Percentiles rank a stretch among this genome's conserved stretches.
Evolutionary conservation across 164 flowering plant species (phyloP).

Genomic region (Vitis rotundifolia): DNA sequence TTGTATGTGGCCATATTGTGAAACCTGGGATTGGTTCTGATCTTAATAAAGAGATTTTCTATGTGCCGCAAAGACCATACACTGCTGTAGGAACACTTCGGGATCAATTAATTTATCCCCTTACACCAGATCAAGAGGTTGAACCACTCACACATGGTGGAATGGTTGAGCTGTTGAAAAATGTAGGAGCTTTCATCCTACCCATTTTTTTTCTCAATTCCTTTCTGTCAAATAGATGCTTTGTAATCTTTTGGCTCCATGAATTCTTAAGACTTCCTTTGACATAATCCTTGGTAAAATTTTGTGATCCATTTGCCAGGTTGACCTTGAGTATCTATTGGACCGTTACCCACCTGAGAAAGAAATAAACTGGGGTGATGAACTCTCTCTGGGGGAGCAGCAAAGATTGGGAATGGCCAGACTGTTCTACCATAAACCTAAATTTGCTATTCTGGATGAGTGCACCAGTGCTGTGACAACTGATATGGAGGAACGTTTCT

Average conservation of each 20-base stretch:
- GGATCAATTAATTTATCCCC: conserved; percentile 98
- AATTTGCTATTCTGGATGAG: conserved; percentile 98
- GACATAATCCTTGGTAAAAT: background rate
- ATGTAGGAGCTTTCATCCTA: conserved; percentile 44
- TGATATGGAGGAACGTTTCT: conserved; percentile 99
- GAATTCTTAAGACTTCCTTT: background rate
- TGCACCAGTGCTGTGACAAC: conserved; percentile 99
- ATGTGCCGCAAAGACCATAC: conserved; percentile 98
- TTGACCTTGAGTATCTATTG: conserved; percentile 92
- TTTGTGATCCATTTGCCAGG: conserved; percentile 42
- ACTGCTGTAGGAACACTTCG: conserved; percentile 98
- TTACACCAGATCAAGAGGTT: conserved; percentile 70
- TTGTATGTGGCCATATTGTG: conserved; percentile 89
- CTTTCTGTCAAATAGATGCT: background rate
- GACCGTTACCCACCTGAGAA: conserved; percentile 90
- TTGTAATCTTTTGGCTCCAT: background rate
- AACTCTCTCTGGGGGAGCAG: conserved; percentile 96
- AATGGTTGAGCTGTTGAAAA: conserved; percentile 90
- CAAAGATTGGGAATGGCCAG: conserved; percentile 99
- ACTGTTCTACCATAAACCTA: conserved; percentile 96
- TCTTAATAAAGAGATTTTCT: conserved; percentile 96
- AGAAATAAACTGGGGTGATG: conserved; percentile 99
- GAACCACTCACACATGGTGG: conserved; percentile 73
- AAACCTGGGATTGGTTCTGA: conserved; percentile 99
- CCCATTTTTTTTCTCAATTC: conserved; percentile 2